Evolutionary conservation across 106 monocot genomes (phyloP).

Genomic region (Xerophyta viscosa): DNA sequence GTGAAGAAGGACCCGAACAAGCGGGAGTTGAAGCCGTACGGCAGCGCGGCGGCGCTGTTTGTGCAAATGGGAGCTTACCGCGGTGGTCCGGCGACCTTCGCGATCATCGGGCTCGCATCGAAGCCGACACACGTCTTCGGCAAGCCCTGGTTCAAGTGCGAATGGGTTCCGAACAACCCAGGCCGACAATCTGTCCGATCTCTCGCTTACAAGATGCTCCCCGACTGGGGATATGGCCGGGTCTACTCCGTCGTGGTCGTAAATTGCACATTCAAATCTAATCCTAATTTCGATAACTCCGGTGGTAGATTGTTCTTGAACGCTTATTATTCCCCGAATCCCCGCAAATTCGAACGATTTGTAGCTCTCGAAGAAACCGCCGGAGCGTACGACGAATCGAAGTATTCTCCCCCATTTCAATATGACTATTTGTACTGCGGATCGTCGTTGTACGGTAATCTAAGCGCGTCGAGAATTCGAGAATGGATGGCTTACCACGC

Average conservation of each 20-base stretch:
- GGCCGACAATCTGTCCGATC: constrained; percentile 19
- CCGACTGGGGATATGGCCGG: constrained; percentile 94
- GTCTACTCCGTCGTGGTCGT: constrained; percentile 93
- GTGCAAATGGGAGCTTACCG: constrained; percentile 92
- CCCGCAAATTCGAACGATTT: constrained; percentile 47
- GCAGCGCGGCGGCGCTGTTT: constrained; percentile 82
- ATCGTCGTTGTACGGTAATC: constrained; percentile 69
- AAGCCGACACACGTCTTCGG: constrained; percentile 86
- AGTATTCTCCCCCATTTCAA: constrained; percentile 47
- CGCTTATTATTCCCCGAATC: constrained; percentile 64
- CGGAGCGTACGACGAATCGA: constrained; percentile 51
- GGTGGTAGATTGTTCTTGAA: constrained; percentile 70
- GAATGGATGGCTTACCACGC: constrained; percentile 99
- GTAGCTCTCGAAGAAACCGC: constrained; percentile 61
- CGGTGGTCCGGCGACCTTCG: constrained; percentile 69
- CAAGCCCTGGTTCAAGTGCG: constrained; percentile 92
- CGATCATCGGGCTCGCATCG: constrained; percentile 77
- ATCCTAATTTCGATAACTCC: constrained; percentile 66
- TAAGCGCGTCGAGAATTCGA: constrained; percentile 55
- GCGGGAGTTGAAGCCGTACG: constrained; percentile 61
- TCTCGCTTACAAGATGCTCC: constrained; percentile 70
- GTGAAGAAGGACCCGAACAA: constrained; percentile 41
- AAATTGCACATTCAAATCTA: constrained; percentile 76
- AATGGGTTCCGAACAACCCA: constrained; percentile 56
- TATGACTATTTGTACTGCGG: constrained; percentile 95